Base-by-base conservation (phyloP, 495 filamentous ascomycete genomes). In the Aspergillus egyptiacus region DNA sequence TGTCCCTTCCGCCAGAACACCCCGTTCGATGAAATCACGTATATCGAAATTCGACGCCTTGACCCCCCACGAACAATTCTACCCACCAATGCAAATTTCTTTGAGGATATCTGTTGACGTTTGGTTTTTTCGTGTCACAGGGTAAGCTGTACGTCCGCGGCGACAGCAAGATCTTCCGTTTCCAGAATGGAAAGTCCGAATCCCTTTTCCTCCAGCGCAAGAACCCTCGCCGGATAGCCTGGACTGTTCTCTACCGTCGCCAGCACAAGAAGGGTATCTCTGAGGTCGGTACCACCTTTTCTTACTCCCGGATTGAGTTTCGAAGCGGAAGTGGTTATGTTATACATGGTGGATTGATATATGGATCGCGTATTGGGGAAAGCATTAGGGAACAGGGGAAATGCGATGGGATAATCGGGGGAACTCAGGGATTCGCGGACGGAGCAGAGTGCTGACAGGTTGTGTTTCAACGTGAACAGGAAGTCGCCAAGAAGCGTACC, bases 241-340 rank as follows among this genome's bases (percentile, higher is more conserved):
- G 93, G 93, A 99, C 93, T 50, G 85, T 90, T 60, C 87, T 99
- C 51, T 99, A 82, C 85, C 83, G 93, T 74, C 85, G 91, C 74
- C 89, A 95, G 78, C 91, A 96, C 83, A 91, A 88, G 82, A 99
- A 99, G 89, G 93, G 93, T 84, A 91, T 97, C 79, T 93, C 91
- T 80, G 93, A 99, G 89, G 93, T 97, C 82, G 76, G 85, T 76
- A 46, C 56, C 56, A 57, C 57, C 62, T 37, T 40, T 35, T 57
- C 23, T 33, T 48, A 43, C 55, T 54, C 58, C 45, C 53, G 46
- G 47, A 22, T 54, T 52, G 31, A 50, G 19, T 55, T 62, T 49
- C 25, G 40, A 31, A 19, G 25, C 19, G 45, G 46, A 46, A n/a
- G 30, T 17, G 36, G 15, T 40, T 46, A 46, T 25, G n/a, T 38